phyloP scores from a whole-genome alignment of 495 filamentous ascomycete species.

The Pyrenula massariospora region DNA sequence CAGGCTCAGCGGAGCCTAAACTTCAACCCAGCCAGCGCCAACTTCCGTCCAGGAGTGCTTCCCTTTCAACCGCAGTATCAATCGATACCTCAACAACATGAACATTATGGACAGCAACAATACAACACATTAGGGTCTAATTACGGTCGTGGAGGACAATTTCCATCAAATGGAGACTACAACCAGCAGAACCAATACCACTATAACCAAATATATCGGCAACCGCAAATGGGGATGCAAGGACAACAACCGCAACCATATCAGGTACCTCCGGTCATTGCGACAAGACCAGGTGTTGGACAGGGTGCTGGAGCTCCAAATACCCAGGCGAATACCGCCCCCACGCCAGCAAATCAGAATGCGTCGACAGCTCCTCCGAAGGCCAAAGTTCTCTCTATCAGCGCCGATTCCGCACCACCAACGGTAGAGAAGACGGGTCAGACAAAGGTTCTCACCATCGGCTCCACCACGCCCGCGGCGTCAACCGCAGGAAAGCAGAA shows the following conservation, averaged over 20 bases:
- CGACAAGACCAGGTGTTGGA: slow-evolving; percentile 18
- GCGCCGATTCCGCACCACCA: slow-evolving; percentile 30
- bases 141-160: slow-evolving; percentile 42
- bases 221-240: slow-evolving; percentile 40
- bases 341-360: slow-evolving; percentile 22
- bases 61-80: slow-evolving; percentile 63
- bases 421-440: slow-evolving; percentile 37
- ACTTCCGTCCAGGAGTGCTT: slow-evolving; percentile 59
- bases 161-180: slow-evolving; percentile 41
- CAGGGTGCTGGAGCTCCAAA: slow-evolving; percentile 12
- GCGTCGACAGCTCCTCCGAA: slow-evolving; percentile 41
- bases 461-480: slow-evolving; percentile 31
- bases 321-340: slow-evolving; percentile 6
- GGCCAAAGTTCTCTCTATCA: slow-evolving; percentile 61
- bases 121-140: slow-evolving; percentile 51
- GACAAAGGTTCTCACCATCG: slow-evolving; percentile 56
- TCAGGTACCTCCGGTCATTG: slow-evolving; percentile 40
- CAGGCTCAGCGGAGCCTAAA: slow-evolving; percentile 37
- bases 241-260: slow-evolving; percentile 44
- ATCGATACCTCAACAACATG: too few species aligned
- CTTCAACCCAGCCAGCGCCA: slow-evolving; percentile 63
- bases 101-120: slow-evolving; percentile 32
- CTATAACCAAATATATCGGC: slow-evolving; percentile 28
- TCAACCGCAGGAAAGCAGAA: slow-evolving; percentile 29
- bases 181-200: slow-evolving; percentile 30